Conservation (phyloP, 75 land plant genomes). For the Gnetum montanum region DNA sequence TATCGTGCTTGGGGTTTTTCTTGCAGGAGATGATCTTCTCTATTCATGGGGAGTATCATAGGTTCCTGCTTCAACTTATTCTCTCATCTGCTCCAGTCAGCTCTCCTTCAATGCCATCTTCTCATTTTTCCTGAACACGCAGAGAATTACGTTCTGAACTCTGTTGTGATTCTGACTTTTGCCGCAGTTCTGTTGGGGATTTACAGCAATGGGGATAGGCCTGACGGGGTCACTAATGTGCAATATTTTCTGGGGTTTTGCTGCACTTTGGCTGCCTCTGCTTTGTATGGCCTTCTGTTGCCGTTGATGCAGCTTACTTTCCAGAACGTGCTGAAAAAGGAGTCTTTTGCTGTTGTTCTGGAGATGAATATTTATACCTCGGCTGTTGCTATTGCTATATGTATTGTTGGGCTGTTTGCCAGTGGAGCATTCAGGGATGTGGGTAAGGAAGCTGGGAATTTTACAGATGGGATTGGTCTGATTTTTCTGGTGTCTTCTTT, state of each 20-base stretch:
- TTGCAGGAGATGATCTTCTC: conserved; percentile 52
- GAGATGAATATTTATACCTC: conserved; percentile 41
- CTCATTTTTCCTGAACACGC: conserved; percentile 35
- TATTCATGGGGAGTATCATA: conserved; percentile 47
- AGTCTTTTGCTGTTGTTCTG: conserved; percentile 36
- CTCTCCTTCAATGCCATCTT: conserved; percentile 56
- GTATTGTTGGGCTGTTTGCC: conserved; percentile 36
- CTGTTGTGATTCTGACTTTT: conserved; percentile 43
- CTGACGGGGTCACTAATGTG: neutral
- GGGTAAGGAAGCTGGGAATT: conserved; percentile 25
- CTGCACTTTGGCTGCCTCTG: conserved; percentile 52
- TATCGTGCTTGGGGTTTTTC: conserved; percentile 24
- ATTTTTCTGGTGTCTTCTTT: conserved; percentile 51
- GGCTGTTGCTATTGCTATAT: conserved; percentile 27
- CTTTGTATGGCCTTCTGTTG: conserved; percentile 36
- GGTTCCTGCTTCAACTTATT: conserved; percentile 57
- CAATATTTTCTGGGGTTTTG: conserved; percentile 35
- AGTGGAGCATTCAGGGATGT: conserved; percentile 35
- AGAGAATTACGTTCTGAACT: conserved; percentile 48
- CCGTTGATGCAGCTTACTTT: conserved; percentile 42
- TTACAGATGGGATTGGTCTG: conserved; percentile 31
- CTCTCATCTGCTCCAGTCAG: conserved; percentile 44
- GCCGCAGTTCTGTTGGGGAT: conserved; percentile 37
- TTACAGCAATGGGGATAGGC: conserved; percentile 13
- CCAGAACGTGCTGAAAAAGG: conserved; percentile 27